phyloP scores from a whole-genome alignment of 192 early-diverging fungal species.

The Oehlia diaphana region DNA sequence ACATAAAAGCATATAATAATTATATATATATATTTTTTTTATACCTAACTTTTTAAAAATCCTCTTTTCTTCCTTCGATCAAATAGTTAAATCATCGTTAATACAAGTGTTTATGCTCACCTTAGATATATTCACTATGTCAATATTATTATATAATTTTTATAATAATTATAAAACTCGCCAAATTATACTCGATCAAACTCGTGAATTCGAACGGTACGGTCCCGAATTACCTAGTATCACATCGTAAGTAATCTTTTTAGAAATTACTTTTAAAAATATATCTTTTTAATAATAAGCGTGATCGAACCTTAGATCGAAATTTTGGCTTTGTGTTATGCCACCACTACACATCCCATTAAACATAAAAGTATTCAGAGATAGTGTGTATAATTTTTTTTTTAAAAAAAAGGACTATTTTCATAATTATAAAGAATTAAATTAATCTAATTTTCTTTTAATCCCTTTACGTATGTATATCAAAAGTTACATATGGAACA shows the following conservation, averaged over 20 bases:
- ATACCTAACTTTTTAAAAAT: not conserved
- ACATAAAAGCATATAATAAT: not conserved
- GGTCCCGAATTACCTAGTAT: constrained; percentile 8
- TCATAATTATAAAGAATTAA: too few species aligned
- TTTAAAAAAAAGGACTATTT: not conserved
- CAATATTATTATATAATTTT: not conserved
- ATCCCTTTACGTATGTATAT: too few species aligned
- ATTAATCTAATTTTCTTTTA: not conserved
- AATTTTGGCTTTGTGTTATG: constrained; percentile 2
- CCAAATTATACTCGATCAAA: not conserved
- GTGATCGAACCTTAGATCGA: not conserved
- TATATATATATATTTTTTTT: not conserved
- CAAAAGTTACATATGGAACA: constrained; percentile 9
- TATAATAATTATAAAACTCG: constrained; percentile 2
- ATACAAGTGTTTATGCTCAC: not conserved
- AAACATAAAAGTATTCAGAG: not conserved
- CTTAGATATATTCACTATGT: not conserved
- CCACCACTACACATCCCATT: not conserved
- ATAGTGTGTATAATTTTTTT: not conserved
- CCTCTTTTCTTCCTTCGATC: not conserved
- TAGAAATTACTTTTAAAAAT: too few species aligned
- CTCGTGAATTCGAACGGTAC: not conserved
- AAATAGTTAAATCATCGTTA: not conserved
- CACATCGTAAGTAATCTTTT: not conserved
- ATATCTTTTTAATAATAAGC: not conserved